Conservation (phyloP, 441 rosid genomes). For the Corymbia calophylla region DNA sequence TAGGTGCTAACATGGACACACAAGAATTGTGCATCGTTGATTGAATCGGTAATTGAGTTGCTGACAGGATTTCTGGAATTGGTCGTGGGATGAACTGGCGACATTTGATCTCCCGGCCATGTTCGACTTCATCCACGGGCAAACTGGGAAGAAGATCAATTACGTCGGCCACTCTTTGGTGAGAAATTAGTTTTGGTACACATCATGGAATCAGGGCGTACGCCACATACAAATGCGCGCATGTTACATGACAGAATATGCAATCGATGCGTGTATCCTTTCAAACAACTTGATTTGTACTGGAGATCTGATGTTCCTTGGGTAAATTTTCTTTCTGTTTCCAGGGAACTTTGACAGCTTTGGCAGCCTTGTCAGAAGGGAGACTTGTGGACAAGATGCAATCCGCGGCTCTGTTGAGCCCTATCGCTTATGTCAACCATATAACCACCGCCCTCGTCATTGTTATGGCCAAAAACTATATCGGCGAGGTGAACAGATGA, state of each 20-base stretch:
- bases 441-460: conserved; percentile 66
- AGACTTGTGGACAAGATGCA: conserved; percentile 45
- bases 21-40: not conserved
- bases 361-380: conserved; percentile 73
- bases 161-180: conserved; percentile 92
- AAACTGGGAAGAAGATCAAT: conserved; percentile 63
- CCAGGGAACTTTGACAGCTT: conserved; percentile 73
- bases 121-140: conserved; percentile 42
- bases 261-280: not conserved
- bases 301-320: not conserved
- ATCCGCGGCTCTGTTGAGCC: conserved; percentile 73
- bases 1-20: not conserved
- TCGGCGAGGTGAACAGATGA: conserved; percentile 52
- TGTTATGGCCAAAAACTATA: conserved; percentile 55
- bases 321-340: not conserved
- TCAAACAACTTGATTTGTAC: not conserved
- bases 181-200: not conserved
- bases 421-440: conserved; percentile 82
- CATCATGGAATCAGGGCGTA: not conserved
- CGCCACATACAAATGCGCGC: not conserved
- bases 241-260: not conserved
- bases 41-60: not conserved
- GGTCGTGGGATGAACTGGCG: conserved; percentile 91
- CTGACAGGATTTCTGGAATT: conserved; percentile 66
- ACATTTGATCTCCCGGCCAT: conserved; percentile 59